Conservation (phyloP, 352 stramenopile species). For the Phytopythium sindhum region DNA sequence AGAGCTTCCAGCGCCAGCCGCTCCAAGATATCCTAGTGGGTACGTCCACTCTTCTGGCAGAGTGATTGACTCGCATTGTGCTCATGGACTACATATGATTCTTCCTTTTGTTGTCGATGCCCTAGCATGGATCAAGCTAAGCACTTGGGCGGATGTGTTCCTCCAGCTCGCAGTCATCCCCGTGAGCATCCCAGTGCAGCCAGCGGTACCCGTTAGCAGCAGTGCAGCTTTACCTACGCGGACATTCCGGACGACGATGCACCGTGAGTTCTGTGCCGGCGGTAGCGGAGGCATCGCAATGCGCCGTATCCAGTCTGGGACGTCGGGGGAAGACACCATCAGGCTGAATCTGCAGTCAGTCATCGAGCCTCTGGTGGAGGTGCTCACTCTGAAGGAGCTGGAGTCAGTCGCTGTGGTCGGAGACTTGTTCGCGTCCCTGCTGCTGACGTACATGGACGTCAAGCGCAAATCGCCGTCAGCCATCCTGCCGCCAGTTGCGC, state of each 20-base stretch:
- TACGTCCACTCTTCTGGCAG: constrained; percentile 16
- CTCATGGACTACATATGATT: not conserved
- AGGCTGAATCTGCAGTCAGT: constrained; percentile 31
- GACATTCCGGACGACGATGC: not conserved
- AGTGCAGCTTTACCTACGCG: constrained; percentile 19
- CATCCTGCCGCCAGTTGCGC: not conserved
- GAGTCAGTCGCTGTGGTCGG: constrained; percentile 63
- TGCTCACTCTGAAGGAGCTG: constrained; percentile 62
- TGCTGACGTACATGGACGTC: constrained; percentile 77
- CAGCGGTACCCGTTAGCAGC: constrained; percentile 21
- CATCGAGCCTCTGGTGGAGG: constrained; percentile 42
- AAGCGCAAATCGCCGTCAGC: not conserved
- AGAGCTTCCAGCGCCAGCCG: constrained; percentile 47
- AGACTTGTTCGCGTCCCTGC: constrained; percentile 68
- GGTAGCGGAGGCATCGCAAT: constrained; percentile 58
- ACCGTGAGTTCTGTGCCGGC: constrained; percentile 55
- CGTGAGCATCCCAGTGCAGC: constrained; percentile 28
- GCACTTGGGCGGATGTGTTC: constrained; percentile 24
- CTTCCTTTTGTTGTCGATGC: not conserved
- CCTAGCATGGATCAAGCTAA: constrained; percentile 33
- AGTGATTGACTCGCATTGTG: not conserved
- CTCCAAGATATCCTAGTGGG: constrained; percentile 51
- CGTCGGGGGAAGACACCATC: not conserved
- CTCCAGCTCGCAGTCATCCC: constrained; percentile 59
- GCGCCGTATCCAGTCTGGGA: constrained; percentile 12